Base-by-base conservation (phyloP, 495 filamentous ascomycete species). In the Aspergillus ellipticus region DNA sequence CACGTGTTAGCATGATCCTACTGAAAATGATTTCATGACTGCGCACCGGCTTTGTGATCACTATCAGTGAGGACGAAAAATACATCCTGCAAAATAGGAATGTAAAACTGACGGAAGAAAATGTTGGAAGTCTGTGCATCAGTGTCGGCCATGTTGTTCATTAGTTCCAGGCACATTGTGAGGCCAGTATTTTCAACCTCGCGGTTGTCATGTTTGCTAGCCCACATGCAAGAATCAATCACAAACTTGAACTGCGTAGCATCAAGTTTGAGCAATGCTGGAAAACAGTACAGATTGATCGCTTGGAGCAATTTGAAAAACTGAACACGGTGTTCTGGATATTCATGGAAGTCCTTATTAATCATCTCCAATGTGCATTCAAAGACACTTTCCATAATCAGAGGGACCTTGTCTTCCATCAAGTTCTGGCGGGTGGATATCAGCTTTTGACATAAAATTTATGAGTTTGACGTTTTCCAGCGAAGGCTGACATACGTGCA, bases 271-370 rank as follows among this genome's bases (percentile, higher is more conserved):
- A 99, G 80, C 7, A 99, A 80, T 7, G 94, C 89, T 26, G 87
- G 89, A 84, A 99, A 99, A 71, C 95, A 97, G 69, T 92, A 87
- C 5, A 96, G 74, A 65, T 99, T 99, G 74, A 99, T 96, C 11
- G 92, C 89, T 63, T 96, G 83, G 15, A 99, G 82, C 26, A 97
- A 79, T 70, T 94, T 95, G 82, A 97, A 99, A 70, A 99, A 99
- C 70, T 96, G 92, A 3, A 99, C 94, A 39, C 94, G 87, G 64
- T 97, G 94, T 66, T 99, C 94, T 0, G 94, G 94, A 70, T 95
- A 99, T 68, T 99, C 94, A 45, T 96, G 95, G 76, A 97, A 99
- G 66, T 99, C 93, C 73, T 97, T 99, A 82, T 97, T 99, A 77
- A 99, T 97, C 94, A 99, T 99, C 59, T 96, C 89, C 39, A 99